phyloP scores from a whole-genome alignment of 139 green algal species.

The Chlorella sp. region DNA sequence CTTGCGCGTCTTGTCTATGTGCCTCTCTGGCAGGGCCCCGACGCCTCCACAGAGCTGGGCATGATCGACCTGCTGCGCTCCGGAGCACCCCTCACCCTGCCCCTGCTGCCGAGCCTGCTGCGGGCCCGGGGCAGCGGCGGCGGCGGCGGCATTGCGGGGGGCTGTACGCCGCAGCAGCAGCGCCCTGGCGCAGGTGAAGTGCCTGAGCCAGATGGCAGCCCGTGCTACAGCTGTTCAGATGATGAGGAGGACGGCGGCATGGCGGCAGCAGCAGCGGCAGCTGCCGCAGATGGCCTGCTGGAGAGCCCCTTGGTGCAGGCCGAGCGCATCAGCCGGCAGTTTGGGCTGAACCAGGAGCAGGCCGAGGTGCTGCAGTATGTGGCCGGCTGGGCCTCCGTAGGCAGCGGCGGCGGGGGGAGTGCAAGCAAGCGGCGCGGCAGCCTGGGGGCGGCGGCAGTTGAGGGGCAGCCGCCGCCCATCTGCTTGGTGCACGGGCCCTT shows the following conservation, averaged over 20 bases:
- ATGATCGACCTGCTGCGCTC: conserved; percentile 52
- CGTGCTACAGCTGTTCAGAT: conserved; percentile 22
- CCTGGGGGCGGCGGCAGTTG: neutral
- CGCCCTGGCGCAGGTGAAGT: neutral
- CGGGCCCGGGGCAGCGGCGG: neutral
- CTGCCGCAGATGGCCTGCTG: conserved; percentile 8
- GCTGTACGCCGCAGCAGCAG: neutral
- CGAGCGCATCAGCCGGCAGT: conserved; percentile 3
- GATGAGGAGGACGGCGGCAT: neutral
- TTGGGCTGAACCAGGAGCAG: conserved; percentile 76
- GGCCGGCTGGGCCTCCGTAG: conserved; percentile 42
- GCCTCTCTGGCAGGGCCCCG: conserved; percentile 55
- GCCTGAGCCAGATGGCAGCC: neutral
- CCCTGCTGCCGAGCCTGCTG: conserved; percentile 52
- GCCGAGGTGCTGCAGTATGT: conserved; percentile 51
- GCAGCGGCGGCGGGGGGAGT: neutral
- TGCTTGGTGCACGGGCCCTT: conserved; percentile 84
- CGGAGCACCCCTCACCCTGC: neutral
- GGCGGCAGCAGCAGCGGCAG: neutral
- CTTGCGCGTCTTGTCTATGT: too few relatives aligned
- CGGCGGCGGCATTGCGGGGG: neutral
- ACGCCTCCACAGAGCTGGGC: conserved; percentile 71
- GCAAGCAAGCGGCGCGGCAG: neutral
- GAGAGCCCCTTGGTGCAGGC: conserved; percentile 13
- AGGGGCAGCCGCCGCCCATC: conserved; percentile 43